phyloP scores from a whole-genome alignment of 805 yeast species.

The Spathaspora passalidarum region DNA sequence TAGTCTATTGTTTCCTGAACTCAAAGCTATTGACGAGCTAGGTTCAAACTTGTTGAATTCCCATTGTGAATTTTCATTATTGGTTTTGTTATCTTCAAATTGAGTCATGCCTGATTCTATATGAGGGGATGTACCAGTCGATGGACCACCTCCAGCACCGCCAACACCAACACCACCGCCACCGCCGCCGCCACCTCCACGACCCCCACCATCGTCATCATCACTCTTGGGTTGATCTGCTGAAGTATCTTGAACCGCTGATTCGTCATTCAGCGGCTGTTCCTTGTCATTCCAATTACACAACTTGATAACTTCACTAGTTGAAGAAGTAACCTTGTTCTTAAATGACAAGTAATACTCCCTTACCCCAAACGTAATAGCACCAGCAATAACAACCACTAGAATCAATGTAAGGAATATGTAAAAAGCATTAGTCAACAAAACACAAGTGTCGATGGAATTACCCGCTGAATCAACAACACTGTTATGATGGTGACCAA shows the following conservation, averaged over 20 bases:
- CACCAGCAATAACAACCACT: constrained; percentile 18
- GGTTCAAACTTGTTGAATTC: neutral
- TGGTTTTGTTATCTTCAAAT: neutral
- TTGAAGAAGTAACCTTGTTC: constrained; percentile 8
- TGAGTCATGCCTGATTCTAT: constrained; percentile 4
- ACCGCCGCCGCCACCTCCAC: too few species aligned
- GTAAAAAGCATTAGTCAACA: constrained; percentile 23
- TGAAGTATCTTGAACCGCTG: neutral
- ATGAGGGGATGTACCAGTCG: neutral
- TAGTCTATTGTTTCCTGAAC: neutral
- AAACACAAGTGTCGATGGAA: neutral
- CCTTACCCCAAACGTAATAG: constrained; percentile 20
- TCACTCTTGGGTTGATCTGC: neutral
- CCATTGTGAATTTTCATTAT: neutral
- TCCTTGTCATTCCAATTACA: constrained; percentile 6
- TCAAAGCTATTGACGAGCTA: neutral
- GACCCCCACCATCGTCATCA: too few species aligned
- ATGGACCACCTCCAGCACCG: too few species aligned
- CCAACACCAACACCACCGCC: too few species aligned
- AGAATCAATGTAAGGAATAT: constrained; percentile 22
- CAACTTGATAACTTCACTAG: constrained; percentile 6
- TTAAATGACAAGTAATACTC: constrained; percentile 17
- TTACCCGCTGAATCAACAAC: neutral
- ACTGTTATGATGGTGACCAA: neutral
- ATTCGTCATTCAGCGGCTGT: too few species aligned